phyloP scores from a whole-genome alignment of 1,139 yeast species.

The Yamadazyma pseudoaaseri region DNA sequence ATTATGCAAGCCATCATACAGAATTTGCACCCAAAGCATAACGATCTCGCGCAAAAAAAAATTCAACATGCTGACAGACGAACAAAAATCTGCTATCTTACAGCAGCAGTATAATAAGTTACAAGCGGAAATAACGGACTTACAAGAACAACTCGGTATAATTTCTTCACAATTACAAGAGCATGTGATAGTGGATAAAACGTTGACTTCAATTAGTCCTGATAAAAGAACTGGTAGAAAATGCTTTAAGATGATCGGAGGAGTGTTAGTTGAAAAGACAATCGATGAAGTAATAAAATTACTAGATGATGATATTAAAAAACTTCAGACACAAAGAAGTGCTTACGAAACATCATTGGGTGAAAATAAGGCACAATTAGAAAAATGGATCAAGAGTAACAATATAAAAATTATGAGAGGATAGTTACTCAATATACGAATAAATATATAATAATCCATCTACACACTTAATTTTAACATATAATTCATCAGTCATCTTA shows the following conservation, averaged over 20 bases:
- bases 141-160: constrained; percentile 56
- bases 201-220: constrained; percentile 28
- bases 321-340: constrained; percentile 42
- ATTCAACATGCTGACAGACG: constrained; percentile 22
- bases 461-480: too few species aligned
- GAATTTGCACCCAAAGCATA: constrained; percentile 5
- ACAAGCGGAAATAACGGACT: constrained; percentile 57
- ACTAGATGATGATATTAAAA: constrained; percentile 57
- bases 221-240: constrained; percentile 56
- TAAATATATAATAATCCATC: too few species aligned
- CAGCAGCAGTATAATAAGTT: constrained; percentile 62
- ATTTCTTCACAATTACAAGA: constrained; percentile 44
- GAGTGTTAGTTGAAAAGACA: constrained; percentile 81
- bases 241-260: constrained; percentile 93
- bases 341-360: constrained; percentile 46
- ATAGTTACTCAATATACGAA: too few species aligned
- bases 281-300: constrained; percentile 75
- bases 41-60: not conserved
- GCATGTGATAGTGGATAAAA: constrained; percentile 38
- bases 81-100: constrained; percentile 47
- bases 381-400: constrained; percentile 64
- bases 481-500: too few species aligned
- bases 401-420: constrained; percentile 60
- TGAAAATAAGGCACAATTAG: constrained; percentile 53
- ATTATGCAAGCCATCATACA: too few species aligned